Evolutionary conservation across 1,139 yeast genomes (phyloP), one percentile per base, ranked within the genome.

Genomic region (Lodderomyces theae): DNA sequence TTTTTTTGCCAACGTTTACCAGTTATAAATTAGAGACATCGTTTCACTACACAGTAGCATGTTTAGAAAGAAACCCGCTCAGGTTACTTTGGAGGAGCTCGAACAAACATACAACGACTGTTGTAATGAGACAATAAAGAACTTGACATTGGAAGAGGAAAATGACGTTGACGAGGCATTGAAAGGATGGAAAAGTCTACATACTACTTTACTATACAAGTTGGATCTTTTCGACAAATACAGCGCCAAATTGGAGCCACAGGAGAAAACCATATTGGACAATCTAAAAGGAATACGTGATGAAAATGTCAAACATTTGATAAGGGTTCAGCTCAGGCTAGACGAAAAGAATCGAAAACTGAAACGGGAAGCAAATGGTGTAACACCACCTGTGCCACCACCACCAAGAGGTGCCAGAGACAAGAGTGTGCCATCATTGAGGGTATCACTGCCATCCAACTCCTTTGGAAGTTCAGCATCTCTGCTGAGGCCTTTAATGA

Each of bases 141-240:
- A 80, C 56, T 56, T 81, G 39, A 69, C 77, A 5, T 54, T 77
- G 19, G 90, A 84, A 52, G 84, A 82, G 46, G 64, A 68, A 16
- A 67, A 72, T 30, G 68, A 73, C 16, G 61, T 69, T 38, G 77
- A 71, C 42, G 78, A 72, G 16, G 86, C 90, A 1, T 61, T 81
- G 22, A 77, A 74, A 49, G 89, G 89, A 2, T 84, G 90, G 90
- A 82, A 80, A 51, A 69, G 80, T 7, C 61, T 84, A 15, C 86
- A 81, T 49, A 79, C 86, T 2, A 72, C 77, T 39, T 67, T 81
- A 9, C 65, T 79, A 40, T 78, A 66, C 55, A 78, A 77, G 51
- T 60, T 82, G 34, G 85, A 81, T 29, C 51, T 64, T 11, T 70
- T 82, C 41, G 84, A 80, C 38, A 74, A 72, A 45, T 60, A 61